Conservation (phyloP, 2,329 filamentous ascomycete species). For the Aspergillus felis region DNA sequence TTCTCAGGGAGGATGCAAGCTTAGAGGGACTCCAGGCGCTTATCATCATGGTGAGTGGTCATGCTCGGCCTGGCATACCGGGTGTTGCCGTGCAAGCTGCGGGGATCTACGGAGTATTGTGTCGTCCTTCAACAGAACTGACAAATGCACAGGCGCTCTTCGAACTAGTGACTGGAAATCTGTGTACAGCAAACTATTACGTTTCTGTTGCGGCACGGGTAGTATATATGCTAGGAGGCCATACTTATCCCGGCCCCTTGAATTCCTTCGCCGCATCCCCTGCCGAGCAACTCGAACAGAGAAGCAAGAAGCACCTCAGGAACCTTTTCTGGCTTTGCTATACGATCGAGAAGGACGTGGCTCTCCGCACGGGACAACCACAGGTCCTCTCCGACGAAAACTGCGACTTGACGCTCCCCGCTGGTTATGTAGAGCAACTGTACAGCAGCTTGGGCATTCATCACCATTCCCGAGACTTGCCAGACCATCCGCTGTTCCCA, state of each 20-base stretch:
- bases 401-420: slow-evolving; percentile 51
- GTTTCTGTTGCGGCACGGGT: slow-evolving; percentile 46
- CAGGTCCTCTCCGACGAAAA: slow-evolving; percentile 50
- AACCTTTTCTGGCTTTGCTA: slow-evolving; percentile 56
- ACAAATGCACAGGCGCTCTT: slow-evolving; percentile 34
- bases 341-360: slow-evolving; percentile 54
- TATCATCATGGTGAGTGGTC: slow-evolving; percentile 46
- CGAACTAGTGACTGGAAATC: slow-evolving; percentile 45
- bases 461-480: slow-evolving; percentile 16
- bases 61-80: not conserved
- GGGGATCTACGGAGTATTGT: not conserved
- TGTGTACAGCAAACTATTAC: slow-evolving; percentile 46
- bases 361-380: slow-evolving; percentile 51
- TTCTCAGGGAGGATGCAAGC: slow-evolving; percentile 41
- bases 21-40: slow-evolving; percentile 45
- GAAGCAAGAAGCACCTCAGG: slow-evolving; percentile 28
- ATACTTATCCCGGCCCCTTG: slow-evolving; percentile 28
- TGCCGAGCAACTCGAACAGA: slow-evolving; percentile 10
- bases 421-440: slow-evolving; percentile 34
- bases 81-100: too few species aligned
- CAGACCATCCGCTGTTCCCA: slow-evolving; percentile 36
- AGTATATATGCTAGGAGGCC: slow-evolving; percentile 49
- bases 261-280: slow-evolving; percentile 19
- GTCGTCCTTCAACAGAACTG: not conserved
- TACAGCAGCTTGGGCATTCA: slow-evolving; percentile 20